Evolutionary conservation across 352 stramenopile species (phyloP).

Genomic region (Globisporangium splendens): DNA sequence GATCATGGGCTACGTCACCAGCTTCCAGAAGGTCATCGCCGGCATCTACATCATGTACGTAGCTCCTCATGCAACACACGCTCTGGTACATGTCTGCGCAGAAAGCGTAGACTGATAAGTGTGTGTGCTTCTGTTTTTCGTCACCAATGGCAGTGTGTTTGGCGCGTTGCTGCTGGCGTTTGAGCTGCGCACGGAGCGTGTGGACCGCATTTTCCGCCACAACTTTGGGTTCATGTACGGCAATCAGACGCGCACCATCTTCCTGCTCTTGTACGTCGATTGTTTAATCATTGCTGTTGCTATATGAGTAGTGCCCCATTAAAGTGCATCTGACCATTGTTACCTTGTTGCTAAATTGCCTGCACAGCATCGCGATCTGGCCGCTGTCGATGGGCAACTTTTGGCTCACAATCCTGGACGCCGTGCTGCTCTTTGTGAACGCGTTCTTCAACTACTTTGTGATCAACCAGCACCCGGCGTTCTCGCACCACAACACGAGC

Average conservation of each 20-base stretch:
- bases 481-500: conserved; percentile 33
- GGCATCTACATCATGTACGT: conserved; percentile 88
- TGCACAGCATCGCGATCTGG: conserved; percentile 88
- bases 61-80: not conserved
- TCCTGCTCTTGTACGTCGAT: conserved; percentile 79
- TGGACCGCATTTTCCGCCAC: conserved; percentile 70
- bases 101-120: not conserved
- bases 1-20: conserved; percentile 74
- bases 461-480: conserved; percentile 74
- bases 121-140: no score
- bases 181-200: conserved; percentile 80
- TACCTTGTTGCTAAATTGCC: no score
- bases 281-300: not conserved
- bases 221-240: conserved; percentile 92
- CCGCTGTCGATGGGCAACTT: conserved; percentile 88
- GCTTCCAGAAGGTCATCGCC: conserved; percentile 79
- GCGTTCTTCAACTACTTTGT: conserved; percentile 91
- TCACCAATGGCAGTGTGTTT: conserved; percentile 55
- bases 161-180: conserved; percentile 73
- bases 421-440: conserved; percentile 85
- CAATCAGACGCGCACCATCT: conserved; percentile 86
- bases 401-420: conserved; percentile 86
- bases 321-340: no score
- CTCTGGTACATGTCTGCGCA: no score
- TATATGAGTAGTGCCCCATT: no score